phyloP scores from a whole-genome alignment of 1,284 basidiomycete genomes.

The Microbotryum violaceum region DNA sequence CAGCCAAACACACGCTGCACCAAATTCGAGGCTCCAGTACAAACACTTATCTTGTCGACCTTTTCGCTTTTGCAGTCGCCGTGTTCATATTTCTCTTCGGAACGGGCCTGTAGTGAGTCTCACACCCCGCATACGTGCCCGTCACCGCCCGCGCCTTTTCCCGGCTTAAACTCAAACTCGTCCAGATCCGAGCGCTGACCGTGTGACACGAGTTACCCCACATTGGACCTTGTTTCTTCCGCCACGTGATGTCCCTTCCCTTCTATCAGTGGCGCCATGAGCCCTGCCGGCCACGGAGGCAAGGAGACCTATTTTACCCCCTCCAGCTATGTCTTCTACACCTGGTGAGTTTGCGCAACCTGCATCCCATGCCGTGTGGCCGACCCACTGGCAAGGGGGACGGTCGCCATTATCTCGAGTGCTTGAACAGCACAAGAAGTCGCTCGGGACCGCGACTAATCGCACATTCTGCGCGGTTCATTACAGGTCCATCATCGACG shows the following conservation, averaged over 20 bases:
- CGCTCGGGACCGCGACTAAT: neutral
- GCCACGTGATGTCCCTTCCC: neutral
- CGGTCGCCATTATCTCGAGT: neutral
- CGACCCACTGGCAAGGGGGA: neutral
- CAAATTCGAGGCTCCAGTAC: neutral
- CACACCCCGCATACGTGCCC: neutral
- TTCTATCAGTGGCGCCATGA: neutral
- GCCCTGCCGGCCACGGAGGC: conserved; percentile 6
- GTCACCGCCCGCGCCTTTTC: neutral
- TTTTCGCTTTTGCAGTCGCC: neutral
- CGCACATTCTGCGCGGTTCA: conserved; percentile 7
- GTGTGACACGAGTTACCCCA: too few species aligned
- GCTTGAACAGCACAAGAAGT: neutral
- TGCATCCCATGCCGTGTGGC: neutral
- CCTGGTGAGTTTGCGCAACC: neutral
- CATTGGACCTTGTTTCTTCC: neutral
- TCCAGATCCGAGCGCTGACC: too few species aligned
- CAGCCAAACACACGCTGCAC: neutral
- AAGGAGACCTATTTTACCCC: conserved; percentile 32
- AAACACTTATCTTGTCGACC: conserved; percentile 15
- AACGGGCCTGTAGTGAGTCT: conserved; percentile 27
- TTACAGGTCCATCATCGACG: conserved; percentile 27
- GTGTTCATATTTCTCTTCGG: conserved; percentile 33
- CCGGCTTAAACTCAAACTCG: too few species aligned
- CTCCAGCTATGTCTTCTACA: conserved; percentile 13